Evolutionary conservation across 2,329 filamentous ascomycete species (phyloP).

Genomic region (Nannizzia gypsea): DNA sequence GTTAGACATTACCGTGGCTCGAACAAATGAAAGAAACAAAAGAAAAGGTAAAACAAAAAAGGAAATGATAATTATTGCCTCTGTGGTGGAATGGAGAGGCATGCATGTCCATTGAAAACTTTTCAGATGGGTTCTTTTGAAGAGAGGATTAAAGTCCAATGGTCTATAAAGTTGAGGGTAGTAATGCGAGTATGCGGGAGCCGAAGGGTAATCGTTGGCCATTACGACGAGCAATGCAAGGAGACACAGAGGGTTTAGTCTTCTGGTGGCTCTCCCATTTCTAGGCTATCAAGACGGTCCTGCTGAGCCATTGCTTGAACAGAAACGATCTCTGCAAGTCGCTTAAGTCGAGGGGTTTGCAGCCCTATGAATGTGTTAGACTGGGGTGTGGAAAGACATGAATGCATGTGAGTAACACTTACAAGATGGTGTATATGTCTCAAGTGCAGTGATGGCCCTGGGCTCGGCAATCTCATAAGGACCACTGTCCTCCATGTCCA

Average conservation of each 20-base stretch:
- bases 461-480: conserved; percentile 98
- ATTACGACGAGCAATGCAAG: not conserved
- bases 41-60: not conserved
- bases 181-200: not conserved
- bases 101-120: not conserved
- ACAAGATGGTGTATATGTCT: conserved; percentile 98
- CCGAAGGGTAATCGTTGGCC: not conserved
- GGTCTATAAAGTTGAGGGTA: not conserved
- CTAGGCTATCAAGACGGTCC: conserved; percentile 56
- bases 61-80: not conserved
- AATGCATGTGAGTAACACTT: conserved; percentile 32
- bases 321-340: conserved; percentile 94
- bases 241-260: not conserved
- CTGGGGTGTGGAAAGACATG: not conserved
- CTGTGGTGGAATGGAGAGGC: no score
- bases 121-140: not conserved
- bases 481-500: conserved; percentile 98
- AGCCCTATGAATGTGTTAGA: conserved; percentile 52
- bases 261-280: conserved; percentile 18
- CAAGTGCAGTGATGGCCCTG: conserved; percentile 83
- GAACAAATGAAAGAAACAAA: not conserved
- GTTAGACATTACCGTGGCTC: conserved; percentile 2
- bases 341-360: conserved; percentile 88
- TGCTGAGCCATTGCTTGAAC: conserved; percentile 93
- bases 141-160: not conserved